These are phyloP conservation scores for Cyclotella baltica DNA, from an alignment of 108 stramenopile species.

Conservation along the genomic window DNA sequence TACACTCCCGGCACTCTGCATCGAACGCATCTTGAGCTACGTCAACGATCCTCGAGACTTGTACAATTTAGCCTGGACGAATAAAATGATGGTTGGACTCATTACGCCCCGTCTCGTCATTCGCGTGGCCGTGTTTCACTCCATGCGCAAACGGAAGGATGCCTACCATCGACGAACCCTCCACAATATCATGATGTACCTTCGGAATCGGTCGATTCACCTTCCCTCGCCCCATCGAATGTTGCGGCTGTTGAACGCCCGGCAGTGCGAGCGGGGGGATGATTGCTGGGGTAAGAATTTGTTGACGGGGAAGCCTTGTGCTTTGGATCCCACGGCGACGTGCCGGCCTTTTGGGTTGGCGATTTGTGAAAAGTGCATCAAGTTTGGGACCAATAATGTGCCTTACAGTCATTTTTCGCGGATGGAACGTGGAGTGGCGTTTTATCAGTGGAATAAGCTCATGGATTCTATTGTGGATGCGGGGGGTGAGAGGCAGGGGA, in stretches of 20 bases:
- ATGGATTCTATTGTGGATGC: slow-evolving; percentile 37
- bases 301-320: slow-evolving; percentile 28
- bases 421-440: slow-evolving; percentile 35
- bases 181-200: slow-evolving; percentile 34
- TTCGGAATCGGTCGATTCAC: slow-evolving; percentile 46
- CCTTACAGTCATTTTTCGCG: slow-evolving; percentile 32
- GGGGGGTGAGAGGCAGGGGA: slow-evolving; percentile 35
- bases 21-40: slow-evolving; percentile 37
- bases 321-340: slow-evolving; percentile 10
- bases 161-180: slow-evolving; percentile 29
- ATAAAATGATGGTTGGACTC: slow-evolving; percentile 27
- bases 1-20: slow-evolving; percentile 42
- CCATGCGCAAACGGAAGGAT: slow-evolving; percentile 37
- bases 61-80: slow-evolving; percentile 28
- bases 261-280: slow-evolving; percentile 49
- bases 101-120: slow-evolving; percentile 47
- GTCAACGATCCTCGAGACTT: slow-evolving; percentile 39
- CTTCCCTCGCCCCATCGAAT: slow-evolving; percentile 40
- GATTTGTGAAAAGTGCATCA: slow-evolving; percentile 50
- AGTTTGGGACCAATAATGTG: slow-evolving; percentile 42
- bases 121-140: slow-evolving; percentile 45
- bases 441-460: slow-evolving; percentile 43
- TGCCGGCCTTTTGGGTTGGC: slow-evolving; percentile 46
- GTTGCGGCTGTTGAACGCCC: slow-evolving; percentile 46
- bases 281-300: slow-evolving; percentile 53